Evolutionary conservation across 1,139 yeast genomes (phyloP).

Genomic region (Candida tropicalis): DNA sequence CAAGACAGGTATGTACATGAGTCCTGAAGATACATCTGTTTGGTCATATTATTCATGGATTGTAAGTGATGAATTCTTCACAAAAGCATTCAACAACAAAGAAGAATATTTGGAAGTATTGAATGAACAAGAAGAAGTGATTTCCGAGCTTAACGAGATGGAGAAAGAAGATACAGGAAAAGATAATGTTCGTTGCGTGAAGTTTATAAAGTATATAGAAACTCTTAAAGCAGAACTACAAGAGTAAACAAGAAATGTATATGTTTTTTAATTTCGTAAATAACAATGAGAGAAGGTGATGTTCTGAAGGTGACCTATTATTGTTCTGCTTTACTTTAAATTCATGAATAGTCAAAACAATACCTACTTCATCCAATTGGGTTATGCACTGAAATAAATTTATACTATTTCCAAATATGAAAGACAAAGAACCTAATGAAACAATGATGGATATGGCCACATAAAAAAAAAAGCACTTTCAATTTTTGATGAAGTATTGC

Average conservation of each 20-base stretch:
- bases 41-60: constrained; percentile 93
- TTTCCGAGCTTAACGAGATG: constrained; percentile 58
- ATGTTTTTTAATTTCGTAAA: too few relatives aligned
- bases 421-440: too few relatives aligned
- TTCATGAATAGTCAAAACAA: too few relatives aligned
- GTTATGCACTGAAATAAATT: too few relatives aligned
- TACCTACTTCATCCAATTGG: too few relatives aligned
- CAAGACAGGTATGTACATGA: constrained; percentile 87
- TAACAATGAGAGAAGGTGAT: too few relatives aligned
- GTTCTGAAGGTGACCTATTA: too few relatives aligned
- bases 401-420: too few relatives aligned
- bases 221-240: constrained; percentile 14
- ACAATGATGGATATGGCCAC: too few relatives aligned
- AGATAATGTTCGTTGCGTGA: constrained; percentile 73
- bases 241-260: background rate
- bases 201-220: constrained; percentile 50
- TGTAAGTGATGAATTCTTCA: constrained; percentile 55
- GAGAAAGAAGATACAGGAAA: constrained; percentile 59
- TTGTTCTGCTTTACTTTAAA: too few relatives aligned
- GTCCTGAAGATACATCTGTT: constrained; percentile 90
- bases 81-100: constrained; percentile 28
- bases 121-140: constrained; percentile 36
- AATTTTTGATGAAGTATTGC: too few relatives aligned
- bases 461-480: too few relatives aligned
- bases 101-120: constrained; percentile 33